phyloP scores from a whole-genome alignment of 768 basidiomycete species.

The Cytidiella melzeri region DNA sequence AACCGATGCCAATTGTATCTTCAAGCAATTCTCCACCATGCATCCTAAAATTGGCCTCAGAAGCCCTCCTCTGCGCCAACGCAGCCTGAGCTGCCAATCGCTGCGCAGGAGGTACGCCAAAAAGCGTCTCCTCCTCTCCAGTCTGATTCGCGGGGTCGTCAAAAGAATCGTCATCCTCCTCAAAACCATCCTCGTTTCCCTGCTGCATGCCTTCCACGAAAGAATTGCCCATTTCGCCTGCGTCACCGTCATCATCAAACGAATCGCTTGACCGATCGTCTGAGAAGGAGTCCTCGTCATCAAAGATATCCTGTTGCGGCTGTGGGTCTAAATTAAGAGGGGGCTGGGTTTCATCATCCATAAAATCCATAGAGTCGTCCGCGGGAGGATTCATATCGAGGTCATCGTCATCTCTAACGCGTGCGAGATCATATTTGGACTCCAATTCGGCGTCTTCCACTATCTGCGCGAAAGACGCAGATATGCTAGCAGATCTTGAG shows the following conservation, averaged over 20 bases:
- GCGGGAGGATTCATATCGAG: slow-evolving; percentile 39
- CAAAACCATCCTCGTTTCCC: slow-evolving; percentile 37
- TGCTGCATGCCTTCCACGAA: slow-evolving; percentile 40
- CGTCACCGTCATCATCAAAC: slow-evolving; percentile 37
- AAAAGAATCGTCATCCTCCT: slow-evolving; percentile 44
- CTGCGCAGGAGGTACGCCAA: slow-evolving; percentile 58
- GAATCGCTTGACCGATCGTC: slow-evolving; percentile 44
- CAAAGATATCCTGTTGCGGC: slow-evolving; percentile 32
- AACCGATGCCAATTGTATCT: slow-evolving; percentile 57
- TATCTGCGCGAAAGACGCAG: not conserved
- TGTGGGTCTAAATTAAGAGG: slow-evolving; percentile 59
- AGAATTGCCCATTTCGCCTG: slow-evolving; percentile 48
- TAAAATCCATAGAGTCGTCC: slow-evolving; percentile 40
- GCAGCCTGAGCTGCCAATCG: slow-evolving; percentile 19
- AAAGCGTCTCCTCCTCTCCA: slow-evolving; percentile 59
- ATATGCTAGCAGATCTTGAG: not conserved
- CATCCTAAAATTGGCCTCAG: slow-evolving; percentile 40
- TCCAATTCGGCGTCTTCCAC: slow-evolving; percentile 18
- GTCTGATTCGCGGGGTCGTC: slow-evolving; percentile 34
- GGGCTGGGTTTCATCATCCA: slow-evolving; percentile 50
- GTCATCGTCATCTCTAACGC: slow-evolving; percentile 17
- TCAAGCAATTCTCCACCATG: slow-evolving; percentile 57
- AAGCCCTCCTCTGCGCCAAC: slow-evolving; percentile 2
- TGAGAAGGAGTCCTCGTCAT: slow-evolving; percentile 40
- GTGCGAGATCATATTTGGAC: slow-evolving; percentile 21